Conservation (phyloP, 148 eudicot species). For the Fallopia convolvulus region DNA sequence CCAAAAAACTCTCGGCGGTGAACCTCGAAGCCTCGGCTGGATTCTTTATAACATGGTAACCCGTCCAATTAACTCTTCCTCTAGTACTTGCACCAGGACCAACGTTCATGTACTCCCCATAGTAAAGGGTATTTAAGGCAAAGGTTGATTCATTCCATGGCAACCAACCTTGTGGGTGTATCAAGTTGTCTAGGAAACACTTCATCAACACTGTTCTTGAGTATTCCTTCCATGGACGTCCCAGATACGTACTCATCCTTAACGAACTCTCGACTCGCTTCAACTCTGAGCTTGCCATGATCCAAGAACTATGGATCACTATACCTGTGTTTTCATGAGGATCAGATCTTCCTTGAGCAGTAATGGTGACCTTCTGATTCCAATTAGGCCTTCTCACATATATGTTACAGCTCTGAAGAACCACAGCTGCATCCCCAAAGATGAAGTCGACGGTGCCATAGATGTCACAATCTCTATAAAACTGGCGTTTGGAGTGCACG, state of each 20-base stretch:
- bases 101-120: constrained; percentile 51
- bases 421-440: constrained; percentile 26
- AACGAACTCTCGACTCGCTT: constrained; percentile 13
- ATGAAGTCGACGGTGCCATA: constrained; percentile 35
- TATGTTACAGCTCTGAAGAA: constrained; percentile 27
- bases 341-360: constrained; percentile 28
- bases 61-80: constrained; percentile 50
- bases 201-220: constrained; percentile 50
- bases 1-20: constrained; percentile 38
- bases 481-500: constrained; percentile 30
- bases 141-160: constrained; percentile 38
- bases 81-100: constrained; percentile 42
- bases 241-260: constrained; percentile 28
- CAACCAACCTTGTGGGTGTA: constrained; percentile 47
- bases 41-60: constrained; percentile 32
- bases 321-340: constrained; percentile 40
- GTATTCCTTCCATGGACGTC: constrained; percentile 54
- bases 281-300: constrained; percentile 37
- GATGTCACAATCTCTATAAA: constrained; percentile 27
- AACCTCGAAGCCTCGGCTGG: constrained; percentile 31
- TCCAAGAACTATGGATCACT: constrained; percentile 33
- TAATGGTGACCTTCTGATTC: constrained; percentile 25
- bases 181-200: constrained; percentile 26
- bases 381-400: constrained; percentile 23
- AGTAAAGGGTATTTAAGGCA: constrained; percentile 35